A percentile compares a stretch with the other conserved stretches of the same genome.
Evolutionary conservation across 2,329 filamentous ascomycete species (phyloP).

Genomic region (Pseudogymnoascus sp.): DNA sequence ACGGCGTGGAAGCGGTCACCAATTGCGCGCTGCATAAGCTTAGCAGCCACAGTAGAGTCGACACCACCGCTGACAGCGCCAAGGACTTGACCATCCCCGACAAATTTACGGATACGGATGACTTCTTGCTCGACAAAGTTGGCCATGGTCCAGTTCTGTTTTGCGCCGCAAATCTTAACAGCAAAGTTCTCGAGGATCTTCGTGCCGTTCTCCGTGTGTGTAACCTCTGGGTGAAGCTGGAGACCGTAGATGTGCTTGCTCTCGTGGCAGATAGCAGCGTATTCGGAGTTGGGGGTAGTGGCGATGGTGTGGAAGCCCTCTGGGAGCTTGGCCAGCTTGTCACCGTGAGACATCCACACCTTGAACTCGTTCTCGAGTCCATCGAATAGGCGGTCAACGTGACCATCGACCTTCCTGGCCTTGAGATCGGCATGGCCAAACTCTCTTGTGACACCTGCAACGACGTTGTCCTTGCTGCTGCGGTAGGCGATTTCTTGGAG

Average conservation of each 20-base stretch:
- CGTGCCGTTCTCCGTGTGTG: constrained; percentile 62
- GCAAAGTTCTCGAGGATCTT: constrained; percentile 76
- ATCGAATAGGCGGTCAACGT: constrained; percentile 73
- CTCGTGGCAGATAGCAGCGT: constrained; percentile 70
- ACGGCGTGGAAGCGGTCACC: constrained; percentile 73
- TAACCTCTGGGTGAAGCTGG: constrained; percentile 87
- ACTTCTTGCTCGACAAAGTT: constrained; percentile 80
- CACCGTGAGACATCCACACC: constrained; percentile 81
- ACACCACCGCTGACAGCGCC: constrained; percentile 78
- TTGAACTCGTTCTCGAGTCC: constrained; percentile 64
- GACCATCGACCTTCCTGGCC: constrained; percentile 48
- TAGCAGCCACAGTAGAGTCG: constrained; percentile 80
- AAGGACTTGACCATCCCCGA: constrained; percentile 77
- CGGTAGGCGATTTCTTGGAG: constrained; percentile 69
- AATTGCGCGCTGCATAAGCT: constrained; percentile 81
- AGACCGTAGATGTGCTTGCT: constrained; percentile 59
- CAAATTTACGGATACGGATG: constrained; percentile 67
- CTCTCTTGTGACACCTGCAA: constrained; percentile 58
- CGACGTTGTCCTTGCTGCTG: constrained; percentile 56
- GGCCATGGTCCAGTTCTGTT: constrained; percentile 76
- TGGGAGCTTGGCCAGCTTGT: constrained; percentile 73
- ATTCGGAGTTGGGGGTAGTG: constrained; percentile 67
- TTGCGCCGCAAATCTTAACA: constrained; percentile 70
- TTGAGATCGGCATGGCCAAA: constrained; percentile 65
- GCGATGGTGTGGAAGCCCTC: constrained; percentile 67